Conservation (phyloP, 495 filamentous ascomycete species). For the Poronia punctata region DNA sequence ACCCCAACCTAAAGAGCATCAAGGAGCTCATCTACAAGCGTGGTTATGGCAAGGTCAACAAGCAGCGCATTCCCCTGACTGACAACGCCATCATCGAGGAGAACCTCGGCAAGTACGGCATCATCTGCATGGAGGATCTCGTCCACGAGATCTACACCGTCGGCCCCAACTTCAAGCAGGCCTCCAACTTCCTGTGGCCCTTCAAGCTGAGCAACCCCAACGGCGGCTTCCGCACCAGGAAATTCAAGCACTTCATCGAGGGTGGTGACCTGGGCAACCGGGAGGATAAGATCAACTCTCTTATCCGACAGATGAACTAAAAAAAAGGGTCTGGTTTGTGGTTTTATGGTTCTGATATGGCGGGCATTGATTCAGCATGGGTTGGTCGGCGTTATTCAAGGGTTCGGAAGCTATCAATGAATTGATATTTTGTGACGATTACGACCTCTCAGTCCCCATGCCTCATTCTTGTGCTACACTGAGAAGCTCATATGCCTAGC, state of each 20-base stretch:
- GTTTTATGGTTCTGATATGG: conserved; percentile 29
- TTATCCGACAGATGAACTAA: conserved; percentile 99
- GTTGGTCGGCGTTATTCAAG: conserved; percentile 31
- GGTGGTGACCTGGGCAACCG: conserved; percentile 97
- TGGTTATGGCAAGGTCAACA: conserved; percentile 94
- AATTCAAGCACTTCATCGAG: conserved; percentile 99
- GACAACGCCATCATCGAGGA: conserved; percentile 98
- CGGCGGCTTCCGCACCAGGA: conserved; percentile 88
- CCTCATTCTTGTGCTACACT: conserved; percentile 9
- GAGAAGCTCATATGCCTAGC: conserved; percentile 10
- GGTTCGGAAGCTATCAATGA: conserved; percentile 27
- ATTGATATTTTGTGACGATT: conserved; percentile 28
- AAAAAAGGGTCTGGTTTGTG: conserved; percentile 8
- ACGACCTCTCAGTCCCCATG: conserved; percentile 18
- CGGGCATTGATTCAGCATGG: conserved; percentile 34
- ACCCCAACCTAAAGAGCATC: conserved; percentile 97
- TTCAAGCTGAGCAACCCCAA: conserved; percentile 99
- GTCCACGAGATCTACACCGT: conserved; percentile 99
- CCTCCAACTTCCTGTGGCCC: conserved; percentile 99
- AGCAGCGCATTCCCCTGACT: conserved; percentile 90
- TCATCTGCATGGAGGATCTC: conserved; percentile 98
- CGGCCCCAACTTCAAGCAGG: conserved; percentile 99
- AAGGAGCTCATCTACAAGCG: conserved; percentile 99
- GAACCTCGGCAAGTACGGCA: conserved; percentile 92
- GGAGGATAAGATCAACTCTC: conserved; percentile 95